phyloP scores from a whole-genome alignment of 257 asterid genomes.

The Craterostigma plantagineum region DNA sequence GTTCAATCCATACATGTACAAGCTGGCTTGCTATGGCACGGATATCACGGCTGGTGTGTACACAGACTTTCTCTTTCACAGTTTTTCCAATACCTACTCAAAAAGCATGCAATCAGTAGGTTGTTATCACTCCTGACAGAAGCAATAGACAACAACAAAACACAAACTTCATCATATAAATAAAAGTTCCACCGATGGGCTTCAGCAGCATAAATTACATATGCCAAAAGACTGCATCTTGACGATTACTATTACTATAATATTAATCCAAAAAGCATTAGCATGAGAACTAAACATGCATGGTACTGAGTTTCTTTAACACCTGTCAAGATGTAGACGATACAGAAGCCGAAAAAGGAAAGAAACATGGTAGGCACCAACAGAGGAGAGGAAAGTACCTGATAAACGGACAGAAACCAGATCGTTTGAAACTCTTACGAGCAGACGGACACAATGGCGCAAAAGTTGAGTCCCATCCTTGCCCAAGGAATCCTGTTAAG shows the following conservation, averaged over 20 bases:
- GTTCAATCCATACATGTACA: slow-evolving; percentile 86
- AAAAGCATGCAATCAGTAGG: background rate
- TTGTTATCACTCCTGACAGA: background rate
- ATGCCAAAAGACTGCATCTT: background rate
- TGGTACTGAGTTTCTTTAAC: background rate
- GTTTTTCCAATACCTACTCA: slow-evolving; percentile 79
- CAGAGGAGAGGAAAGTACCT: slow-evolving; percentile 26
- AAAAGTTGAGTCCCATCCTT: slow-evolving; percentile 97
- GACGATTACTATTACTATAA: background rate
- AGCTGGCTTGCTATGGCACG: slow-evolving; percentile 99
- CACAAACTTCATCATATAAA: too few species aligned
- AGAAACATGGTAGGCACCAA: slow-evolving; percentile 2
- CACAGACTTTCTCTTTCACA: slow-evolving; percentile 89
- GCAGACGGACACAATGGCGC: slow-evolving; percentile 94
- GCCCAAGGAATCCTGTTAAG: slow-evolving; percentile 82
- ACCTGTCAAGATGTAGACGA: slow-evolving; percentile 1
- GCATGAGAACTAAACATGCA: background rate
- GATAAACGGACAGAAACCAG: slow-evolving; percentile 83
- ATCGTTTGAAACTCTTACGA: slow-evolving; percentile 76
- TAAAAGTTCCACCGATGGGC: background rate
- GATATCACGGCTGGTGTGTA: slow-evolving; percentile 97
- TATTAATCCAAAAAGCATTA: background rate
- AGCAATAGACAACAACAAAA: too few species aligned
- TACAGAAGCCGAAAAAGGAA: slow-evolving; percentile 5
- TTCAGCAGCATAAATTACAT: slow-evolving; percentile 6